Evolutionary conservation across 495 filamentous ascomycete species (phyloP).

Genomic region (Halenospora varia): DNA sequence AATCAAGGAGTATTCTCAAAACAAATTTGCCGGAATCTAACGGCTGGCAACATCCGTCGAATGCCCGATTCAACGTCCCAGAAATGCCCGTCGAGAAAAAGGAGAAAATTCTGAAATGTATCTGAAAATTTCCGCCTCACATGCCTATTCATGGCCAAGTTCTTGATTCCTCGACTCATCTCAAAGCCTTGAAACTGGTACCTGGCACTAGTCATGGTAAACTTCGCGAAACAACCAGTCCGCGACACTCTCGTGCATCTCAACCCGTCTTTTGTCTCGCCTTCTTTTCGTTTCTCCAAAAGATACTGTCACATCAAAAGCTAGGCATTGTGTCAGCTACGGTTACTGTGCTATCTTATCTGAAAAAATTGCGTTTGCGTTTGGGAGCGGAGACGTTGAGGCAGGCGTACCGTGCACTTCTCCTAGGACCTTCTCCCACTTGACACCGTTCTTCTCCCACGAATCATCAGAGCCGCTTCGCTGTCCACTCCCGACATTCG

Average conservation of each 20-base stretch:
- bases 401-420: conserved; percentile 16
- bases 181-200: background rate
- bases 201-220: conserved; percentile 8
- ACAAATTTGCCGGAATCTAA: no score
- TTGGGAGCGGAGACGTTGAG: background rate
- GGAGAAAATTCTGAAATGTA: no score
- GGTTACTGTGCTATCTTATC: background rate
- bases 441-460: conserved; percentile 7
- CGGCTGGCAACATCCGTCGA: no score
- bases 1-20: no score
- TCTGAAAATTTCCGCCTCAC: no score
- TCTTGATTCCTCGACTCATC: no score
- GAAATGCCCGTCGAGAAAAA: no score
- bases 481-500: conserved; percentile 16
- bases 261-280: background rate
- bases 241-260: conserved; percentile 17
- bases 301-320: conserved; percentile 8
- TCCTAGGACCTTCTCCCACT: conserved; percentile 17
- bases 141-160: no score
- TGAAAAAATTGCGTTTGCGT: background rate
- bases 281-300: conserved; percentile 1
- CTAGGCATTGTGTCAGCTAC: conserved; percentile 4
- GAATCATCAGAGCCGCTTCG: background rate
- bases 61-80: no score
- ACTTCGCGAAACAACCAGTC: conserved; percentile 24